Conservation (phyloP, 139 green algal species). For the Chlorella sp. region DNA sequence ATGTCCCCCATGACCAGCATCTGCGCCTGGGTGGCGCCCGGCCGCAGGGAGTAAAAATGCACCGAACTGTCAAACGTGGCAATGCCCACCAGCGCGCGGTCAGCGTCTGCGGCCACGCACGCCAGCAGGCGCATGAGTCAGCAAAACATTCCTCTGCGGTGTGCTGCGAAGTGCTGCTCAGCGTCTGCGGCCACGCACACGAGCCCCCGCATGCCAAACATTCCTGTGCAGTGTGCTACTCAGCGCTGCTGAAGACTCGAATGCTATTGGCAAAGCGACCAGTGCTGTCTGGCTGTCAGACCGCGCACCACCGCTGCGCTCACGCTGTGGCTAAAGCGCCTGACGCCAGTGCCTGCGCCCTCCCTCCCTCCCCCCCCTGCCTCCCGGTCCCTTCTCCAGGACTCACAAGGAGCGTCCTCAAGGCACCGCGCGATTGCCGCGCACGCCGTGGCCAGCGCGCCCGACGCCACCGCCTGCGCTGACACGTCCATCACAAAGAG, state of each 20-base stretch:
- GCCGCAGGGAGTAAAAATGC: constrained; percentile 72
- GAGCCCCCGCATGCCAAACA: background rate
- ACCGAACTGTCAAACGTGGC: constrained; percentile 78
- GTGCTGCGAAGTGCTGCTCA: constrained; percentile 21
- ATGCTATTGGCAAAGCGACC: background rate
- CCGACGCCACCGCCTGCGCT: constrained; percentile 49
- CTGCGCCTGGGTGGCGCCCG: constrained; percentile 31
- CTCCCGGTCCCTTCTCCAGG: no score
- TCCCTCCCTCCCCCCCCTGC: no score
- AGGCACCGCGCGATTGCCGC: constrained; percentile 50
- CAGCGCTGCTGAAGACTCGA: no score
- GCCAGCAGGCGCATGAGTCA: background rate
- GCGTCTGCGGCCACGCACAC: constrained; percentile 25
- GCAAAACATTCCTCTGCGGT: background rate
- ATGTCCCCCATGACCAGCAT: constrained; percentile 83
- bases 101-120: constrained; percentile 29
- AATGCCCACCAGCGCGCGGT: constrained; percentile 60
- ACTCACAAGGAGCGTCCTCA: constrained; percentile 62
- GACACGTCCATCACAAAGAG: constrained; percentile 85
- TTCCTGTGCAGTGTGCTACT: background rate
- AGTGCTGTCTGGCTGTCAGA: background rate
- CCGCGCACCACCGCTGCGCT: no score
- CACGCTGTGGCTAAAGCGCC: no score
- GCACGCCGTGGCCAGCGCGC: constrained; percentile 59
- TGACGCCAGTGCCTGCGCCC: no score